Percentiles rank a stretch among this genome's conserved stretches.
Evolutionary conservation across 1,284 basidiomycete species (phyloP).

Genomic region (Sanghuangporus sanghuang): DNA sequence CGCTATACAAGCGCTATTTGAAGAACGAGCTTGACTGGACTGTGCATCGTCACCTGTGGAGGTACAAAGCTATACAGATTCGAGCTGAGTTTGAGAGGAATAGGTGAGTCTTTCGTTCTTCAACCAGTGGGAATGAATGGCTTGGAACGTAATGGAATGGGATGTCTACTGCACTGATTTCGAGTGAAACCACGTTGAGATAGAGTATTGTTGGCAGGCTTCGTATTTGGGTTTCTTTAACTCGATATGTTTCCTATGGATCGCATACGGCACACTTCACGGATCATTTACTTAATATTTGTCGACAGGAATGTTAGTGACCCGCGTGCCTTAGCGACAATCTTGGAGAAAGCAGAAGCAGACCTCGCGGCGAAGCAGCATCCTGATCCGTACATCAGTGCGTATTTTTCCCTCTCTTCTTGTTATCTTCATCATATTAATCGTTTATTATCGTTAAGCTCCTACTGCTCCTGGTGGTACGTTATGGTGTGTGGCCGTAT

Average conservation of each 20-base stretch:
- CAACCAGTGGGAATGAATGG: neutral
- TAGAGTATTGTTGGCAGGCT: too few species aligned
- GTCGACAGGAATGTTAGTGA: constrained; percentile 75
- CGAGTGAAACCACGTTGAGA: too few species aligned
- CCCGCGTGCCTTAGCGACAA: constrained; percentile 77
- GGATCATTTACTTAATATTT: neutral
- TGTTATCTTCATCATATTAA: constrained; percentile 17
- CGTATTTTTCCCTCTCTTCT: constrained; percentile 30
- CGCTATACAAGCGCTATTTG: constrained; percentile 83
- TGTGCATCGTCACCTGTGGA: constrained; percentile 81
- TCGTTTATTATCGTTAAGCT: constrained; percentile 38
- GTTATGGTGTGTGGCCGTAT: constrained; percentile 67
- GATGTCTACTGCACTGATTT: too few species aligned
- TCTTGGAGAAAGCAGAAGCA: constrained; percentile 81
- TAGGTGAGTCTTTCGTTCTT: constrained; percentile 51
- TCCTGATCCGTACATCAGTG: constrained; percentile 91
- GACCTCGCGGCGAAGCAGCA: constrained; percentile 65
- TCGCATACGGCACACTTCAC: too few species aligned
- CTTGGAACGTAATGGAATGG: neutral
- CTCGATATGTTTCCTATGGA: neutral
- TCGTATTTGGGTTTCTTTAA: neutral
- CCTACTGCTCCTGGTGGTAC: constrained; percentile 78
- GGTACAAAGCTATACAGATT: constrained; percentile 77
- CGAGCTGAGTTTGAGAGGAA: constrained; percentile 91
- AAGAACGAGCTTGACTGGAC: constrained; percentile 88